Conservation (phyloP, 1,139 yeast genomes). For the Sugiyamaella grinbergsii region DNA sequence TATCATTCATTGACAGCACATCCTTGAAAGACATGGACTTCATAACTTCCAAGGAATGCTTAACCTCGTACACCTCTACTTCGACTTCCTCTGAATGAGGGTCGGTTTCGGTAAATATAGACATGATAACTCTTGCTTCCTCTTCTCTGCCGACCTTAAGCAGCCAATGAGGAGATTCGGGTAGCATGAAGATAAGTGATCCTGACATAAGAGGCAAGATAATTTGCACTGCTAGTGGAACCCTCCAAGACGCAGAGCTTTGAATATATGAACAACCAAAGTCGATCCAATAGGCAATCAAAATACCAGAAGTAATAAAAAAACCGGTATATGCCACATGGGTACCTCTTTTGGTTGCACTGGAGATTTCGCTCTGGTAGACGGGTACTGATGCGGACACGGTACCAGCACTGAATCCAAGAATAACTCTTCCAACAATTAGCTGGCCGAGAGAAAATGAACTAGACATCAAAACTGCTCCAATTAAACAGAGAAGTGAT, state of each 20-base stretch:
- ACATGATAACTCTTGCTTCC: conserved; percentile 53
- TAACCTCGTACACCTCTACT: conserved; percentile 34
- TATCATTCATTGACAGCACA: conserved; percentile 44
- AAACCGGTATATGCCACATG: conserved; percentile 71
- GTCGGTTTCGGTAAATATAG: conserved; percentile 41
- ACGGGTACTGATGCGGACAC: conserved; percentile 64
- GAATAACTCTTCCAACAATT: conserved; percentile 69
- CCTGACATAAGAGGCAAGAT: conserved; percentile 27
- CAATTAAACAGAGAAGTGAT: conserved; percentile 59
- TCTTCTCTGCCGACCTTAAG: conserved; percentile 44
- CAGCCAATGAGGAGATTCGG: conserved; percentile 56
- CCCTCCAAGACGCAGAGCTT: conserved; percentile 55
- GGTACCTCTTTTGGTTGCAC: conserved; percentile 69
- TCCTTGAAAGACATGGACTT: conserved; percentile 25
- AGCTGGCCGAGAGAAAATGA: conserved; percentile 65
- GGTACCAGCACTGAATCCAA: conserved; percentile 76
- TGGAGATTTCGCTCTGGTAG: conserved; percentile 65
- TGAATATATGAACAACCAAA: conserved; percentile 48
- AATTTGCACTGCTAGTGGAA: conserved; percentile 45
- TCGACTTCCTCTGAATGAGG: conserved; percentile 41
- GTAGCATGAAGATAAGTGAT: conserved; percentile 36
- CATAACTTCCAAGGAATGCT: conserved; percentile 29
- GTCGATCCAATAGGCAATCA: conserved; percentile 72
- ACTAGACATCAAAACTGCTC: conserved; percentile 62
- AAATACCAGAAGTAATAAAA: conserved; percentile 68